Percentiles rank a stretch among this genome's conserved stretches.
Evolutionary conservation across 768 basidiomycete genomes (phyloP).

Genomic region (Ramaria sp.): DNA sequence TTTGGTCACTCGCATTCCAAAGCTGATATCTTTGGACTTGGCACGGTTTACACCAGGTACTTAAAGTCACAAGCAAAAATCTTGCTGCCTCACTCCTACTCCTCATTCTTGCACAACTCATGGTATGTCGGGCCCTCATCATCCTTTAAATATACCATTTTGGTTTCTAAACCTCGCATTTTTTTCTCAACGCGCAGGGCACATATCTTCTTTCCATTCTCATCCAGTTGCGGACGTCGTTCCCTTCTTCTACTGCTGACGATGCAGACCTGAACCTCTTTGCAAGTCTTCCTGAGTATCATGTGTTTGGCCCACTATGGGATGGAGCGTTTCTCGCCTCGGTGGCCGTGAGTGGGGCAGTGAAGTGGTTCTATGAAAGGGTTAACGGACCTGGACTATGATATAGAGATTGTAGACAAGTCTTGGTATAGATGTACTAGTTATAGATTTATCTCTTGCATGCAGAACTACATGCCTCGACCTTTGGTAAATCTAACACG

Average conservation of each 20-base stretch:
- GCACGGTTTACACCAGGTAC: slow-evolving; percentile 26
- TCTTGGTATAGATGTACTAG: not conserved
- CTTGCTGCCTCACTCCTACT: slow-evolving; percentile 69
- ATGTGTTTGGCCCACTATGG: slow-evolving; percentile 63
- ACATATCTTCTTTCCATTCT: slow-evolving; percentile 77
- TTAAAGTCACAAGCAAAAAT: slow-evolving; percentile 57
- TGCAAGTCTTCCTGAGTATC: slow-evolving; percentile 59
- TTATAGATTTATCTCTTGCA: too few relatives aligned
- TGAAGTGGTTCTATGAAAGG: slow-evolving; percentile 46
- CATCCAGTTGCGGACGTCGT: slow-evolving; percentile 71
- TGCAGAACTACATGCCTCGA: too few relatives aligned
- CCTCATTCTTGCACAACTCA: slow-evolving; percentile 68
- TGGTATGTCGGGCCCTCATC: slow-evolving; percentile 37
- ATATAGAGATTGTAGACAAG: not conserved
- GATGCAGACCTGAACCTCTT: slow-evolving; percentile 41
- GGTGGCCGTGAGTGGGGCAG: slow-evolving; percentile 34
- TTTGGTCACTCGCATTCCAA: slow-evolving; percentile 4
- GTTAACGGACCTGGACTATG: slow-evolving; percentile 19
- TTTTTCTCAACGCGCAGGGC: slow-evolving; percentile 41
- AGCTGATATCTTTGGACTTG: not conserved
- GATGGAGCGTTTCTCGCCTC: slow-evolving; percentile 61
- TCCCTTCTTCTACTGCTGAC: slow-evolving; percentile 45
- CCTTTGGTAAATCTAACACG: too few relatives aligned
- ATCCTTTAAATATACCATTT: not conserved
- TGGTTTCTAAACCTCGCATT: not conserved